A percentile compares a stretch with the other conserved stretches of the same genome.
Conservation (phyloP, 1,284 basidiomycete genomes). For the Tranzscheliella williamsii region DNA sequence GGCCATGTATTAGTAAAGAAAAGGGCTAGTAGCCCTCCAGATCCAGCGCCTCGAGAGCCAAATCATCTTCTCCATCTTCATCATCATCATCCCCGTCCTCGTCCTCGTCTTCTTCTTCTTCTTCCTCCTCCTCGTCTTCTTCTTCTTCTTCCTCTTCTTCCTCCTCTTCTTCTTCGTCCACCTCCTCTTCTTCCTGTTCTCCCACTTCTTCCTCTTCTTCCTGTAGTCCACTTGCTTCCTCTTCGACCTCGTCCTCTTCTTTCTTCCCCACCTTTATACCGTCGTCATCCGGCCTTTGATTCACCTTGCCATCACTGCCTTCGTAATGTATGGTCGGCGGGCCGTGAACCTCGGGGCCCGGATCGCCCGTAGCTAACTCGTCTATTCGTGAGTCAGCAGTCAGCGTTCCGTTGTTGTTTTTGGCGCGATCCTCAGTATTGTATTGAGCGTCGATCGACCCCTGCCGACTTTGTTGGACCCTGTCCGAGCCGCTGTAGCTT, state of each 20-base stretch:
- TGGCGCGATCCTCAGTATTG: background rate
- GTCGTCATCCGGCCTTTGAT: background rate
- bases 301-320: background rate
- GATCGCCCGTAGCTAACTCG: no score
- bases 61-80: conserved; percentile 93
- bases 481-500: no score
- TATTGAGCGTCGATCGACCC: no score
- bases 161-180: conserved; percentile 7
- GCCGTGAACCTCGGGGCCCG: no score
- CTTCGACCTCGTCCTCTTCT: background rate
- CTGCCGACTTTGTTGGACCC: no score
- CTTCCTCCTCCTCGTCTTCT: conserved; percentile 29
- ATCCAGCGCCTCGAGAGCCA: conserved; percentile 98
- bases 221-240: background rate
- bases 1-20: no score
- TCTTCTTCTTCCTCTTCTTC: conserved; percentile 18
- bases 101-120: conserved; percentile 26
- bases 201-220: conserved; percentile 1
- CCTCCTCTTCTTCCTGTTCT: conserved; percentile 2
- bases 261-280: background rate
- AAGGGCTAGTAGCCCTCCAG: conserved; percentile 62
- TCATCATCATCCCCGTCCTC: conserved; percentile 85
- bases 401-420: background rate
- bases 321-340: background rate
- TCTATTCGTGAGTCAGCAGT: background rate